phyloP scores from a whole-genome alignment of 371 early-diverging fungal species.

The Saksenaea oblongispora region DNA sequence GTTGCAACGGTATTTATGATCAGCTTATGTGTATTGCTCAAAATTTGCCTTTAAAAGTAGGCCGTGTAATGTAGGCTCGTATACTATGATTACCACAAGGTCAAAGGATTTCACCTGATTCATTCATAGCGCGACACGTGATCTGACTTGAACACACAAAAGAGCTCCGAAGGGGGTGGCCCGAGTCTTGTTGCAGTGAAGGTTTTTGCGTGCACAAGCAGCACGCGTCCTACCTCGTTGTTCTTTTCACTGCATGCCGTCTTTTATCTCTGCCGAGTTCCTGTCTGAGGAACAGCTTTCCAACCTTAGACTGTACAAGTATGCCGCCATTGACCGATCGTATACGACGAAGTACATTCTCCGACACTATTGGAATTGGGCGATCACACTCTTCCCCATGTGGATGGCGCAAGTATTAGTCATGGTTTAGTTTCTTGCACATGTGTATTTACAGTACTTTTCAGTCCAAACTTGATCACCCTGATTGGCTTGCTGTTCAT shows the following conservation, averaged over 20 bases:
- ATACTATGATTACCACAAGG: no score
- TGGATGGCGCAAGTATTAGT: constrained; percentile 85
- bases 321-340: constrained; percentile 83
- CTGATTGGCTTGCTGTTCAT: constrained; percentile 91
- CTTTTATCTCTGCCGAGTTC: constrained; percentile 37
- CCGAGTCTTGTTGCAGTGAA: no score
- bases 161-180: no score
- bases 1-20: no score
- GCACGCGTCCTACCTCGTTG: neutral
- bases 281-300: constrained; percentile 65
- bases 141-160: no score
- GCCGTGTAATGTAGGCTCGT: no score
- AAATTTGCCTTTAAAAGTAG: no score
- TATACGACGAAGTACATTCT: constrained; percentile 81
- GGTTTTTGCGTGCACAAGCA: neutral
- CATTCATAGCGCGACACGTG: no score
- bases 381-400: constrained; percentile 85
- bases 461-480: constrained; percentile 96
- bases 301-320: constrained; percentile 83
- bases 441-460: neutral
- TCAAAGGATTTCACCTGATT: no score
- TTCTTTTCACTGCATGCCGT: constrained; percentile 19
- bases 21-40: no score
- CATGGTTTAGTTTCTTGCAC: neutral
- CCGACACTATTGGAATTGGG: constrained; percentile 87